Evolutionary conservation across 345 rosid genomes (phyloP).

Genomic region (Psidium friedrichsthalianum): DNA sequence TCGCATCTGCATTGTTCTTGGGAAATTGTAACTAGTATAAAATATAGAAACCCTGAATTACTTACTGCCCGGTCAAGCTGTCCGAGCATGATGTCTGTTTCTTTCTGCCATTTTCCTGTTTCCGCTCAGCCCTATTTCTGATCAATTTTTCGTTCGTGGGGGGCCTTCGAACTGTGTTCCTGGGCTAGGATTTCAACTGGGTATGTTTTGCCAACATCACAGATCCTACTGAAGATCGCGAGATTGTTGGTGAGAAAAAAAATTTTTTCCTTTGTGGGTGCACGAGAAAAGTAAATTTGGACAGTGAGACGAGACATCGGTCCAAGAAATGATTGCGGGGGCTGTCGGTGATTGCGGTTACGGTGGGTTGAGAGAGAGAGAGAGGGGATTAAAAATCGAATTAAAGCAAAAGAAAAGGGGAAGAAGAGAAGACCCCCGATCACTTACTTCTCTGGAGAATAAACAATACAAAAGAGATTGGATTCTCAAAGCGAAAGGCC

Average conservation of each 20-base stretch:
- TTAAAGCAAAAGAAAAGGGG: not conserved
- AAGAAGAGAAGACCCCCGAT: not conserved
- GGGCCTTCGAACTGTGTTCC: too few species aligned
- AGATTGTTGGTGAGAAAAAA: not conserved
- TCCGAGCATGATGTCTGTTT: not conserved
- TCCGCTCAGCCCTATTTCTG: not conserved
- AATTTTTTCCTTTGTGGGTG: not conserved
- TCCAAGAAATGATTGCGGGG: not conserved
- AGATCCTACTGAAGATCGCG: not conserved
- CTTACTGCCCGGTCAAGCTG: not conserved
- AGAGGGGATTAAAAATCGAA: not conserved
- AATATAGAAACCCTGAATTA: not conserved
- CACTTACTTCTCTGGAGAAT: not conserved
- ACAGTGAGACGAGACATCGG: not conserved
- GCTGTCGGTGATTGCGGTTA: not conserved
- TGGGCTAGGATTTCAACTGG: not conserved
- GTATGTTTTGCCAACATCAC: not conserved
- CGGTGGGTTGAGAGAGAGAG: not conserved
- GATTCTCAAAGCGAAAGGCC: not conserved
- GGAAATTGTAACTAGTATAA: not conserved
- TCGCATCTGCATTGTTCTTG: not conserved
- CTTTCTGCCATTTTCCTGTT: not conserved
- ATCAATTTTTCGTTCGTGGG: not conserved
- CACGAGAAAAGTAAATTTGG: not conserved
- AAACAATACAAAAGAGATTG: not conserved